phyloP scores from a whole-genome alignment of 257 asterid species.

The Echium plantagineum region DNA sequence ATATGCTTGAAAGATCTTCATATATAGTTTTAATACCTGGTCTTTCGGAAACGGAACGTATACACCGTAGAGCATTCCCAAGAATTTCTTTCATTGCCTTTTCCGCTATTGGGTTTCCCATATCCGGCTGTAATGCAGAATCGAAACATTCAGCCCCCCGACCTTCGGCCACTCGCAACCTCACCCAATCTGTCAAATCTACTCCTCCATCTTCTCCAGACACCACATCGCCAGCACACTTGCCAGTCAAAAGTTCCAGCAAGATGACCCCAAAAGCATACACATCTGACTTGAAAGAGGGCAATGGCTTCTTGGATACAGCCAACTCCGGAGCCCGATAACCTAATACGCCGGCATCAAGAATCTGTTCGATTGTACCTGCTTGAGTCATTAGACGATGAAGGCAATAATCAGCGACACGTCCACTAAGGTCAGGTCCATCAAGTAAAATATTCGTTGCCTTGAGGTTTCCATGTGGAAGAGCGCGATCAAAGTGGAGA shows the following conservation, averaged over 20 bases:
- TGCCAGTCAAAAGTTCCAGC: slow-evolving; percentile 80
- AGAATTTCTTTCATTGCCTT: slow-evolving; percentile 86
- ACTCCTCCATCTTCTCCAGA: slow-evolving; percentile 85
- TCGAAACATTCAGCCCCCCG: slow-evolving; percentile 73
- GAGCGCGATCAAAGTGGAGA: slow-evolving; percentile 95
- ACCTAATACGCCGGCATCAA: slow-evolving; percentile 86
- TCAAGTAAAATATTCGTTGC: slow-evolving; percentile 77
- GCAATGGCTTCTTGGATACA: slow-evolving; percentile 71
- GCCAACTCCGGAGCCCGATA: slow-evolving; percentile 94
- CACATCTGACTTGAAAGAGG: slow-evolving; percentile 88
- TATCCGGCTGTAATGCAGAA: slow-evolving; percentile 38
- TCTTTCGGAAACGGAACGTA: slow-evolving; percentile 75
- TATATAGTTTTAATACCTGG: slow-evolving; percentile 90
- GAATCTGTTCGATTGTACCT: slow-evolving; percentile 82
- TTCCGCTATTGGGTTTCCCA: slow-evolving; percentile 47
- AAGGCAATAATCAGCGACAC: slow-evolving; percentile 85
- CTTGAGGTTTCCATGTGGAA: slow-evolving; percentile 93
- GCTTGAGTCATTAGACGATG: slow-evolving; percentile 97
- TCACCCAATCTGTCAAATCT: slow-evolving; percentile 85
- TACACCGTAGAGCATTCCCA: slow-evolving; percentile 76
- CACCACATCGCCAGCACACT: slow-evolving; percentile 92
- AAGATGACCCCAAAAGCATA: slow-evolving; percentile 84
- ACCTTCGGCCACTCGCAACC: slow-evolving; percentile 78
- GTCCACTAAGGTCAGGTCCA: slow-evolving; percentile 77
- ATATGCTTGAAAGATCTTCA: slow-evolving; percentile 88